Conservation (phyloP, 1,284 basidiomycete genomes). For the Phlebopus sp. region DNA sequence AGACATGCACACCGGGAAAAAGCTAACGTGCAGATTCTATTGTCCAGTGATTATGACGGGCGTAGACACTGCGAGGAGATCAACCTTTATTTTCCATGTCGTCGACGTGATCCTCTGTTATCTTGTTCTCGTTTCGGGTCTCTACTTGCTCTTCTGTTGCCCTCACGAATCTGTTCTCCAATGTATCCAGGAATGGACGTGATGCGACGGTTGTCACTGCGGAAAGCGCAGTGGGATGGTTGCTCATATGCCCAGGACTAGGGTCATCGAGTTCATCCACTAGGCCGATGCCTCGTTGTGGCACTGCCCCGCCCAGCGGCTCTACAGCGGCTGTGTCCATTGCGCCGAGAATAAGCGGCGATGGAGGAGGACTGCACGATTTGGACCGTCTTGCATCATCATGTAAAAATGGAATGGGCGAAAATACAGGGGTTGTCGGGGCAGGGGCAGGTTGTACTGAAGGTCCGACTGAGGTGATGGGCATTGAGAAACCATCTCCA, state of each 20-base stretch:
- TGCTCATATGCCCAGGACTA: conserved; percentile 75
- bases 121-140: conserved; percentile 20
- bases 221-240: conserved; percentile 68
- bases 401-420: conserved; percentile 80
- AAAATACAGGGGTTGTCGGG: conserved; percentile 77
- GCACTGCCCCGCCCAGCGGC: conserved; percentile 34
- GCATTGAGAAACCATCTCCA: conserved; percentile 39
- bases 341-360: conserved; percentile 56
- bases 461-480: conserved; percentile 42
- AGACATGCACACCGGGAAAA: too few species aligned
- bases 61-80: background rate
- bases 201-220: conserved; percentile 54
- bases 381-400: conserved; percentile 72
- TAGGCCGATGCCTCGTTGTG: conserved; percentile 59
- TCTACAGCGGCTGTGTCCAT: conserved; percentile 28
- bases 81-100: conserved; percentile 58
- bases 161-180: conserved; percentile 67
- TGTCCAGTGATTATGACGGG: too few species aligned
- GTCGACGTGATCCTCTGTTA: conserved; percentile 49
- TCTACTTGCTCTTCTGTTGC: conserved; percentile 35
- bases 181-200: conserved; percentile 51
- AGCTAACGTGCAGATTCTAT: too few species aligned
- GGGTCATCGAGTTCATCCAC: conserved; percentile 84
- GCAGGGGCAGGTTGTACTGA: conserved; percentile 51
- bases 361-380: conserved; percentile 73